A percentile compares a stretch with the other conserved stretches of the same genome.
Evolutionary conservation across 768 basidiomycete species (phyloP).

Genomic region (Pulveroboletus ravenelii): DNA sequence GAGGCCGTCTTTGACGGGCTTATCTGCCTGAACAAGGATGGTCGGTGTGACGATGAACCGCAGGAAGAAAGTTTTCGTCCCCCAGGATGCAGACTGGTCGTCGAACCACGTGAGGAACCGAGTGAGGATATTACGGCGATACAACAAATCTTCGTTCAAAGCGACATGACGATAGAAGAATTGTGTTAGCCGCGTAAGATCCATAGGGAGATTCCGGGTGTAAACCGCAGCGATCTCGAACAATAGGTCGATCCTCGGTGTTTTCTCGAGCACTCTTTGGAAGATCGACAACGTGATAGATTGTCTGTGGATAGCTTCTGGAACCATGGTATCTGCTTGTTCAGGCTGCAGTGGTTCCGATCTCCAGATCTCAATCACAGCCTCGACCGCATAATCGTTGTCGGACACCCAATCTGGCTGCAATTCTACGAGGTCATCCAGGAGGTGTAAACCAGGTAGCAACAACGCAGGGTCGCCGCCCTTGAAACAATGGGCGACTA

Average conservation of each 20-base stretch:
- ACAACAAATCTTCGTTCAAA: constrained; percentile 57
- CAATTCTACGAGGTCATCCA: constrained; percentile 68
- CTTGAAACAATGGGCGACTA: constrained; percentile 50
- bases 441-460: constrained; percentile 68
- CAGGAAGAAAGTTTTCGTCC: constrained; percentile 74
- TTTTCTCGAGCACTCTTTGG: constrained; percentile 59
- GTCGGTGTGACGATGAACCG: constrained; percentile 86
- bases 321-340: constrained; percentile 38
- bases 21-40: constrained; percentile 70
- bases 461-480: constrained; percentile 47
- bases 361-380: constrained; percentile 70
- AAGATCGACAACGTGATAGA: constrained; percentile 73
- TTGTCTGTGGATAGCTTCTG: constrained; percentile 55
- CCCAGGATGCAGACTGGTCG: constrained; percentile 54
- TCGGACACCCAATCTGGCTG: constrained; percentile 69
- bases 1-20: constrained; percentile 51
- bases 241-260: constrained; percentile 80
- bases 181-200: constrained; percentile 69
- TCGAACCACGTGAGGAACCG: constrained; percentile 86
- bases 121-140: constrained; percentile 77
- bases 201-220: constrained; percentile 74
- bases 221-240: constrained; percentile 85
- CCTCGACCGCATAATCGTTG: constrained; percentile 62
- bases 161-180: constrained; percentile 89
- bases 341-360: constrained; percentile 43